Conservation (phyloP, 2,329 filamentous ascomycete genomes). For the Diaporthe destruens region DNA sequence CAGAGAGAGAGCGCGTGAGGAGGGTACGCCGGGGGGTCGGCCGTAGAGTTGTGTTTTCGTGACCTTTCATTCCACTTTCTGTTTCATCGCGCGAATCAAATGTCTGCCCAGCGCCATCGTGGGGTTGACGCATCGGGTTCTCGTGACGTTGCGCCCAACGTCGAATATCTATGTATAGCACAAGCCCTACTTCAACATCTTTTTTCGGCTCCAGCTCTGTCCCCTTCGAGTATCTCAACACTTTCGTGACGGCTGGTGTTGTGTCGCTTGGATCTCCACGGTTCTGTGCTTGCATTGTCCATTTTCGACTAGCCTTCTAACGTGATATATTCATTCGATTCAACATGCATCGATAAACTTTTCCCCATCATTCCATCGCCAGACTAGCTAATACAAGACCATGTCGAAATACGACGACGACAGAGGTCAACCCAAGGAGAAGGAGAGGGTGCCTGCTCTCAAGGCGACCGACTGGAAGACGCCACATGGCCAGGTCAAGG, state of each 20-base stretch:
- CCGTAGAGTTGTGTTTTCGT: conserved; percentile 27
- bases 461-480: conserved; percentile 34
- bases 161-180: conserved; percentile 25
- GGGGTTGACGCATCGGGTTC: conserved; percentile 31
- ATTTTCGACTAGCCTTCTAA: neutral
- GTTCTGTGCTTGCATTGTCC: neutral
- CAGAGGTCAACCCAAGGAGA: conserved; percentile 25
- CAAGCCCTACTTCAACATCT: conserved; percentile 11
- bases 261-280: neutral
- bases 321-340: neutral
- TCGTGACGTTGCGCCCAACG: conserved; percentile 27
- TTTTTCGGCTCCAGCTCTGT: neutral
- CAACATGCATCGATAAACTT: conserved; percentile 33
- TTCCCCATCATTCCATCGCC: neutral
- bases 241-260: neutral
- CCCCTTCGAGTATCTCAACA: neutral
- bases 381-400: conserved; percentile 2
- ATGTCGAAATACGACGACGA: conserved; percentile 39
- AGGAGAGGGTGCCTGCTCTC: conserved; percentile 23
- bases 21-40: conserved; percentile 8
- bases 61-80: conserved; percentile 7
- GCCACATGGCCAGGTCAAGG: conserved; percentile 16
- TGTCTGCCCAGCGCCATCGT: conserved; percentile 13
- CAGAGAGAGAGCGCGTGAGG: neutral
- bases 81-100: conserved; percentile 33